Conservation (phyloP, 2,329 filamentous ascomycete species). For the Beauveria sp. region DNA sequence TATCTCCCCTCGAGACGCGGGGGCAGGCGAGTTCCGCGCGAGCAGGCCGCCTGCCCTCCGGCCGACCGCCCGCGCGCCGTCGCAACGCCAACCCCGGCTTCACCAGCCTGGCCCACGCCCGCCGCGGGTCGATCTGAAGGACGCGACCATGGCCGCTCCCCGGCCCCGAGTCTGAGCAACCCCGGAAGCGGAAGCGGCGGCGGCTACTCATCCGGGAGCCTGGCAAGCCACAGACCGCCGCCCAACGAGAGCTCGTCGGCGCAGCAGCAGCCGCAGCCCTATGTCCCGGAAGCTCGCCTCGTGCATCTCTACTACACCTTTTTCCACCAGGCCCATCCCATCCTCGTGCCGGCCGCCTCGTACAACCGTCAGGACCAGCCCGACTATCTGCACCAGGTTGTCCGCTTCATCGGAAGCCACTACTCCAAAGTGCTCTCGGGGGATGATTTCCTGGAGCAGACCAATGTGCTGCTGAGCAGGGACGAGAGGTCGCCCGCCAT, state of each 20-base stretch:
- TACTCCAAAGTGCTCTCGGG: background rate
- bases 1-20: background rate
- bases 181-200: background rate
- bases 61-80: background rate
- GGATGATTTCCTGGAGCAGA: background rate
- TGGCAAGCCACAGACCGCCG: background rate
- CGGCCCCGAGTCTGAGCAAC: background rate
- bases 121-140: background rate
- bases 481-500: background rate
- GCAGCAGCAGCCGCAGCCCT: background rate
- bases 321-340: background rate
- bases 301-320: background rate
- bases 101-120: background rate
- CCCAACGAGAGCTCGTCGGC: background rate
- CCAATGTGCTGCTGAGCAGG: background rate
- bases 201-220: background rate
- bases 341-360: background rate
- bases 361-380: background rate
- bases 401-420: constrained; percentile 1
- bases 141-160: background rate
- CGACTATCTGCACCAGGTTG: background rate
- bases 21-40: background rate
- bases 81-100: background rate
- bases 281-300: background rate
- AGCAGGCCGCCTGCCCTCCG: background rate